Base-by-base conservation (phyloP, 495 filamentous ascomycete species). In the Cenococcum geophilum region DNA sequence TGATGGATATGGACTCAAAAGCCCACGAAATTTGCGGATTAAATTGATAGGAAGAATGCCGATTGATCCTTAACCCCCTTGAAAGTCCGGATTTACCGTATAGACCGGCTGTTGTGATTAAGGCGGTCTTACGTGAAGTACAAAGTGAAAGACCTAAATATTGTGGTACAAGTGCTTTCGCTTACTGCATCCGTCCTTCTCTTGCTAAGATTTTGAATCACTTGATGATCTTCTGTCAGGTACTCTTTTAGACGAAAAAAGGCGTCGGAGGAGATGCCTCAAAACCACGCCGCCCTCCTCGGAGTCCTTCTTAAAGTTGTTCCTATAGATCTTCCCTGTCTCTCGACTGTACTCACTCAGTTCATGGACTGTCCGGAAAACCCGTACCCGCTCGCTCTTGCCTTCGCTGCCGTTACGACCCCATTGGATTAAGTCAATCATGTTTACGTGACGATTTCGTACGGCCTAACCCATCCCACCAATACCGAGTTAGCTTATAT, bases 401-500 rank as follows among this genome's bases (percentile, higher is more conserved):
- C 16, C 42, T 21, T 47, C 42, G 14, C 42, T 9, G 4, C 37
- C 57, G 20, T 48, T 35, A 20, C 62, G 66, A 21, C 58, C 66
- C 62, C 66, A 70, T 22, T 66, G 50, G 49, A 70, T 63, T 21
- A 70, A 57, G 59, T 70, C 62, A 55, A 68, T 58, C 32, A 70
- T 68, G 36, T 68, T 68, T 34, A 68, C 58, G 34, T 54, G 55
- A 1, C 51, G 20, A 47, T 47, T 47, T n/a, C 42, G 42, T 21
- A 47, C 42, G 20, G 42, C 42, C 42, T 47, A 47, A n/a, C 42
- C 4, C 42, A 32, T 32, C 6, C 27, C 27, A 32, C 27, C 27
- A 6, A 2, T 32, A 32, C 20, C 42, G 10, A 47, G 42, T 47
- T 47, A 47, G 42, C 42, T n/a, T 3, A 16, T 12, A 47, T 47